These are phyloP conservation scores for Cladosporium sp. DNA, from an alignment of 2,329 filamentous ascomycete species.

Conservation along the genomic window DNA sequence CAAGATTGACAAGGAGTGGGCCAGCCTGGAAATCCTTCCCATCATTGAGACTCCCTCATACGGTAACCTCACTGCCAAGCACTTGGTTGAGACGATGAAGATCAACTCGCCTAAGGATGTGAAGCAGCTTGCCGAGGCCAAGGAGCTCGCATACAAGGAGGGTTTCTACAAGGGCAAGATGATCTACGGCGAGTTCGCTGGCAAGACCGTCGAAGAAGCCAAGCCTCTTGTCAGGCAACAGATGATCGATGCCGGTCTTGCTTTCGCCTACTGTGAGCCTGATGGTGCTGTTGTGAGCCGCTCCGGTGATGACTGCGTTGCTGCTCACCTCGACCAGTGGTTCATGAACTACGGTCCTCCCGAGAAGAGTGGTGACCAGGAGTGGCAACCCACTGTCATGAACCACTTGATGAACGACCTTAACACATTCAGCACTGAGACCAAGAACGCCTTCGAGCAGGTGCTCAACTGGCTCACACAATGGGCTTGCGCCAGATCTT, in stretches of 20 bases:
- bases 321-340: conserved; percentile 93
- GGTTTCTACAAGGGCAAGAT: conserved; percentile 95
- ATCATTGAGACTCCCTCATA: conserved; percentile 89
- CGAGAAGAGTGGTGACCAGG: conserved; percentile 65
- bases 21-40: conserved; percentile 82
- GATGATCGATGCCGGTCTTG: conserved; percentile 73
- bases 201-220: conserved; percentile 79
- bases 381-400: conserved; percentile 77
- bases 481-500: conserved; percentile 92
- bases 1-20: conserved; percentile 95
- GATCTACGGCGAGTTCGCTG: conserved; percentile 83
- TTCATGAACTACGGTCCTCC: conserved; percentile 85
- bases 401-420: conserved; percentile 71
- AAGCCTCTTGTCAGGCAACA: conserved; percentile 82
- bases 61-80: conserved; percentile 79
- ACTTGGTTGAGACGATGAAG: conserved; percentile 88
- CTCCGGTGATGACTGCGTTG: conserved; percentile 90
- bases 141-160: conserved; percentile 95
- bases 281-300: conserved; percentile 86
- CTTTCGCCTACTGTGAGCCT: conserved; percentile 92
- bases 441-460: conserved; percentile 68
- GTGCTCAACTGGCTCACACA: conserved; percentile 91
- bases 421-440: conserved; percentile 72
- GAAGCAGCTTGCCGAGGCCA: conserved; percentile 87
- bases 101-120: conserved; percentile 95